Conservation (phyloP, 2,329 filamentous ascomycete genomes). For the Fusarium virguliforme region DNA sequence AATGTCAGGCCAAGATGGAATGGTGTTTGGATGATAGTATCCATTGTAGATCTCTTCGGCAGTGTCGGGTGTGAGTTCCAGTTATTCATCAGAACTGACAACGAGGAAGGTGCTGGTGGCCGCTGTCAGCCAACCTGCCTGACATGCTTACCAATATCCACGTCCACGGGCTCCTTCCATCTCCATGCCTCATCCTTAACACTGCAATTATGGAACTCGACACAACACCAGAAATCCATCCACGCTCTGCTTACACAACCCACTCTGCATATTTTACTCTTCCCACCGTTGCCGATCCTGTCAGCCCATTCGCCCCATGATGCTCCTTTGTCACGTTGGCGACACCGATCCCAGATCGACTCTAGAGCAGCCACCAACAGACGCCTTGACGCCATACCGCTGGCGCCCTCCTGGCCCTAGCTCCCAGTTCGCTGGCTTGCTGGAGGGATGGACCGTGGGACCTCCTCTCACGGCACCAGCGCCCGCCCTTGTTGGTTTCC, state of each 20-base stretch:
- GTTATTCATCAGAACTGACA: background rate
- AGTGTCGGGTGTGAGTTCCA: slow-evolving; percentile 4
- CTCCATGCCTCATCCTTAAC: background rate
- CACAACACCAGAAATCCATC: slow-evolving; percentile 1
- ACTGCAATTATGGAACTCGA: slow-evolving; percentile 5
- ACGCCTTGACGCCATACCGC: slow-evolving; percentile 52
- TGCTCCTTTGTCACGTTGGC: slow-evolving; percentile 29
- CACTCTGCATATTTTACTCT: slow-evolving; percentile 22
- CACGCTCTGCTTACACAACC: slow-evolving; percentile 19
- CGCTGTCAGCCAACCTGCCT: background rate
- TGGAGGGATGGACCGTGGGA: background rate
- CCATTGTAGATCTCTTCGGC: slow-evolving; percentile 9
- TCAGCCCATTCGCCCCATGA: slow-evolving; percentile 16
- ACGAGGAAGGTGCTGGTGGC: slow-evolving; percentile 1
- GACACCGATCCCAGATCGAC: slow-evolving; percentile 38
- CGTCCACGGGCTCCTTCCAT: background rate
- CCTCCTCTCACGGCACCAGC: slow-evolving; percentile 1
- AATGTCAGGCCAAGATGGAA: background rate
- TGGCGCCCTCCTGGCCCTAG: slow-evolving; percentile 18
- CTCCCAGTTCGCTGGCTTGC: background rate
- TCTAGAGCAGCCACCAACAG: slow-evolving; percentile 45
- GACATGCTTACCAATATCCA: background rate
- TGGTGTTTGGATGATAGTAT: slow-evolving; percentile 2
- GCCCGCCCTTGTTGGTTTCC: slow-evolving; percentile 17
- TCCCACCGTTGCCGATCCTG: slow-evolving; percentile 11